These are phyloP conservation scores for Torulaspora franciscae DNA, from an alignment of 805 yeast species.

Conservation along the genomic window DNA sequence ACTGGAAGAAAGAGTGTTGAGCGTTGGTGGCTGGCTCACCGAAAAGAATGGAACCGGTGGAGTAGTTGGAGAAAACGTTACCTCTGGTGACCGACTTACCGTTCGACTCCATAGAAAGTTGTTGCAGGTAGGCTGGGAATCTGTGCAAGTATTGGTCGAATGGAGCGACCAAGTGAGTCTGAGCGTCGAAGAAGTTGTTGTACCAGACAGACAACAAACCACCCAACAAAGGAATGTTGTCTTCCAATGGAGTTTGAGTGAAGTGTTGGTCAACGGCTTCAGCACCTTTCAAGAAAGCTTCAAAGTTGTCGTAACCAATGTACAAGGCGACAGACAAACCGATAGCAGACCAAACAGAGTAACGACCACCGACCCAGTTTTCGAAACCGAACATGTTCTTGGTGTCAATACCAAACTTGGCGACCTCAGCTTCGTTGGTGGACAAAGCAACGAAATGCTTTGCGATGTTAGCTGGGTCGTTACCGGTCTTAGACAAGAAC, in stretches of 20 bases:
- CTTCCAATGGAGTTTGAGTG: constrained; percentile 71
- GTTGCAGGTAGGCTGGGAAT: constrained; percentile 99
- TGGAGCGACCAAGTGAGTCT: constrained; percentile 97
- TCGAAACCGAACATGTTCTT: constrained; percentile 98
- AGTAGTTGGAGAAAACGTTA: constrained; percentile 84
- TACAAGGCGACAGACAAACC: constrained; percentile 93
- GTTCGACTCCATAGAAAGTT: constrained; percentile 97
- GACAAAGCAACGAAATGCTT: constrained; percentile 97
- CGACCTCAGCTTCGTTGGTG: constrained; percentile 86
- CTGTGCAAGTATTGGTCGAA: constrained; percentile 98
- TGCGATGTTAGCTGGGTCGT: constrained; percentile 67
- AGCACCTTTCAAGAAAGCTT: constrained; percentile 90
- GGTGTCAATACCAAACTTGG: constrained; percentile 94
- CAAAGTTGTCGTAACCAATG: constrained; percentile 94
- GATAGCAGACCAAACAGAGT: constrained; percentile 99
- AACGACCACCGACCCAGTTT: constrained; percentile 99
- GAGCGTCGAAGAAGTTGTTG: constrained; percentile 97
- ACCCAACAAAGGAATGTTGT: constrained; percentile 90
- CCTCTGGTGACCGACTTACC: constrained; percentile 97
- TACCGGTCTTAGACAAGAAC: constrained; percentile 69
- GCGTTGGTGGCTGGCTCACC: constrained; percentile 99
- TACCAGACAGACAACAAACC: constrained; percentile 96
- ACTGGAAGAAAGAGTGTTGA: constrained; percentile 98
- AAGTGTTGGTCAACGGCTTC: constrained; percentile 96
- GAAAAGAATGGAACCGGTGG: constrained; percentile 91